These are phyloP conservation scores for Barbarea vulgaris DNA, from an alignment of 345 rosid species.

Conservation along the genomic window DNA sequence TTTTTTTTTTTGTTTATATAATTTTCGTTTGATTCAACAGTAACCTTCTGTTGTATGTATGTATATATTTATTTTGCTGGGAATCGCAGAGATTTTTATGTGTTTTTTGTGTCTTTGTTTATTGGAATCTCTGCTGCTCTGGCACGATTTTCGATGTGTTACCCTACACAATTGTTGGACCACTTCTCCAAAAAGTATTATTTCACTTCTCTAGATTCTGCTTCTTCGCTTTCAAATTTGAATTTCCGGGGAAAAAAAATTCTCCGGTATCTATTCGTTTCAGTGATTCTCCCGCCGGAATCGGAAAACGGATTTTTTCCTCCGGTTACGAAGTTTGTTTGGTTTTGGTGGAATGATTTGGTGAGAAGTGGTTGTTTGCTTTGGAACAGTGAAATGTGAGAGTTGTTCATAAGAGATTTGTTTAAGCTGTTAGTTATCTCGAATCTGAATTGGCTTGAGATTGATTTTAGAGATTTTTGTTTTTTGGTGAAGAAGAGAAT, in stretches of 20 bases:
- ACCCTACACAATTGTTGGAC: slow-evolving; percentile 28
- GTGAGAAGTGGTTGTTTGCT: slow-evolving; percentile 26
- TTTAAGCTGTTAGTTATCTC: not conserved
- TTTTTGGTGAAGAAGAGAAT: not conserved
- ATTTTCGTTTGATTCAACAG: not conserved
- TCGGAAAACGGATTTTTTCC: not conserved
- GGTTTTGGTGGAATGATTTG: slow-evolving; percentile 1
- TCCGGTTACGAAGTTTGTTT: not conserved
- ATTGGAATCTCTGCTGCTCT: slow-evolving; percentile 27
- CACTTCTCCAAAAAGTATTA: not conserved
- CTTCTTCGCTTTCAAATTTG: slow-evolving; percentile 31
- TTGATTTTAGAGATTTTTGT: not conserved
- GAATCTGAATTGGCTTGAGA: not conserved
- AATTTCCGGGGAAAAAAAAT: not conserved
- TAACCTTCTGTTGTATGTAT: not conserved
- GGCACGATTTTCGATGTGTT: slow-evolving; percentile 34
- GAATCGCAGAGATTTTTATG: slow-evolving; percentile 27
- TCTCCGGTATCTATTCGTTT: not conserved
- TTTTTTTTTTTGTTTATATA: not conserved
- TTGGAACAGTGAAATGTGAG: slow-evolving; percentile 14
- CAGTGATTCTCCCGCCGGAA: not conserved
- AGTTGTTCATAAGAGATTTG: slow-evolving; percentile 19
- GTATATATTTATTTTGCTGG: not conserved
- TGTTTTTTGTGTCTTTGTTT: slow-evolving; percentile 32
- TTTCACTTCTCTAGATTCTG: slow-evolving; percentile 14